Evolutionary conservation across 2,329 filamentous ascomycete genomes (phyloP).

Genomic region (Cercospora sp.): DNA sequence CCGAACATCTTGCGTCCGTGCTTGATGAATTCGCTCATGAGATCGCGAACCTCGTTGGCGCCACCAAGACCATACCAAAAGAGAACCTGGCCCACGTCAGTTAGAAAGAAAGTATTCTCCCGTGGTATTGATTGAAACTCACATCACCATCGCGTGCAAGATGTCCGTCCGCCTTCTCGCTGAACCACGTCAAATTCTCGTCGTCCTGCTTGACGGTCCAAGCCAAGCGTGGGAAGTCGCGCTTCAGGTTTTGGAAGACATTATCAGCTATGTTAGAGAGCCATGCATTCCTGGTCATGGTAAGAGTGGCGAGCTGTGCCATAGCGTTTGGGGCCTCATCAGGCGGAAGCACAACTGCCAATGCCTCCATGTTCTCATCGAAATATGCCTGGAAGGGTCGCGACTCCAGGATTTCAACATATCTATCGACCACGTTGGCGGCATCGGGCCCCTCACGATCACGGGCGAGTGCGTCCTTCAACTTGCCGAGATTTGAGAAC

Average conservation of each 20-base stretch:
- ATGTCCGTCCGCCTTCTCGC: conserved; percentile 93
- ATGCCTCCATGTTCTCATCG: conserved; percentile 88
- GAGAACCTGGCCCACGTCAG: conserved; percentile 53
- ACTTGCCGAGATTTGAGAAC: conserved; percentile 71
- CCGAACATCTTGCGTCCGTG: conserved; percentile 85
- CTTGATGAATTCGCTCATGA: conserved; percentile 82
- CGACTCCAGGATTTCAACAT: conserved; percentile 73
- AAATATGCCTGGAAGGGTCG: conserved; percentile 90
- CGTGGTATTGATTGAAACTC: not conserved
- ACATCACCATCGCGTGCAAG: conserved; percentile 73
- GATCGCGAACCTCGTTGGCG: conserved; percentile 74
- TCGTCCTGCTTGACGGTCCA: conserved; percentile 98
- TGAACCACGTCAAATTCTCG: conserved; percentile 97
- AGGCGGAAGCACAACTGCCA: conserved; percentile 83
- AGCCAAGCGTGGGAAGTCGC: conserved; percentile 84
- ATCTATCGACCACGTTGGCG: conserved; percentile 79
- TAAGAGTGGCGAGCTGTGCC: conserved; percentile 84
- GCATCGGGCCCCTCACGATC: conserved; percentile 81
- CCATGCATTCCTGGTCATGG: conserved; percentile 93
- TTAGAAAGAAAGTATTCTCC: not conserved
- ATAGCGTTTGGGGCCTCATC: conserved; percentile 65
- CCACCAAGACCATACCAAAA: conserved; percentile 94
- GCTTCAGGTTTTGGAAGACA: conserved; percentile 88
- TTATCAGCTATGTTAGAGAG: conserved; percentile 93
- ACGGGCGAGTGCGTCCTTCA: conserved; percentile 79